Evolutionary conservation across 768 basidiomycete genomes (phyloP), one percentile per base, ranked within the genome.

Genomic region (Boletellus sp.): DNA sequence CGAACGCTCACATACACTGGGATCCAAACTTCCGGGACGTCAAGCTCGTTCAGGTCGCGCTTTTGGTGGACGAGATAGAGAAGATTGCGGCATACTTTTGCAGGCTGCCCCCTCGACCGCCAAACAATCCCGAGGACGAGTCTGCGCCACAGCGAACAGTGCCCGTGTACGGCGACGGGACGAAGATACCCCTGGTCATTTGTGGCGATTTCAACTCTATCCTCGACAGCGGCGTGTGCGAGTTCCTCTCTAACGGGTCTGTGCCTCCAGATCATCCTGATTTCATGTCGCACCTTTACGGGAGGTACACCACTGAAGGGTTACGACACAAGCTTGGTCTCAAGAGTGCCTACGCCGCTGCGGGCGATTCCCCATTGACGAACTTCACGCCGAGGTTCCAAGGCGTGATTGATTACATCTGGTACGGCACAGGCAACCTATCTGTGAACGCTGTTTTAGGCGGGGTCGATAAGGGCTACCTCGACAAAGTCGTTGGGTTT

Each of bases 191-290:
- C 9, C 69, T 88, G 52, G 79, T 99, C 67, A 74, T 97, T 50
- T 90, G 88, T 59, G 93, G 94, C n/a, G 96, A 99, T 72, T 94
- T 87, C 74, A 99, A 99, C 75, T 95, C 93, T 42, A 71, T 85
- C 2, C 88, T 91, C 1, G 73, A 74, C 10, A 92, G 90, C 31
- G 93, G 93, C 6, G 90, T 98, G 17, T 96, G 90, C 74, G 91
- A 98, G 59, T 94, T 88, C 74, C 68, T 98, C 45, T 77, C 86
- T 22, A 81, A 75, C 9, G 95, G 96, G 11, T 65, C 69, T 9
- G 72, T 87, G 4, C 71, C 85, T 3, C 74, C 81, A 8, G 78
- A 87, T 51, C 96, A 99, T 59, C 79, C 84, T 10, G 96, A 99
- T 67, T 98, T 97, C 68, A 81, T 95, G 83, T 79, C 78, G 6